Percentiles rank a stretch among this genome's conserved stretches.
These are phyloP conservation scores for Talaromyces liani DNA, from an alignment of 495 filamentous ascomycete genomes.

Conservation along the genomic window DNA sequence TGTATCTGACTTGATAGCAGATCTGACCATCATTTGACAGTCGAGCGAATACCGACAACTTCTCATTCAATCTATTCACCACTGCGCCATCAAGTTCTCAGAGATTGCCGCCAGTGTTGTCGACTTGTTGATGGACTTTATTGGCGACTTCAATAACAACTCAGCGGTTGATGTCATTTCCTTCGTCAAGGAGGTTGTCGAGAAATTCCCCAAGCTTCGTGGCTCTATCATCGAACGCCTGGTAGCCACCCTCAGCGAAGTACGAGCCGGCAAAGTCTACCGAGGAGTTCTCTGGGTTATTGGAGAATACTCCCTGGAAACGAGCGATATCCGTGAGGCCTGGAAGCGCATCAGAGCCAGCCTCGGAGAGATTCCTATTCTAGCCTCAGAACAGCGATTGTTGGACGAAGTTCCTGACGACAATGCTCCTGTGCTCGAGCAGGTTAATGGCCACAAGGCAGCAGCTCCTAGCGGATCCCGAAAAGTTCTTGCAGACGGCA, in stretches of 20 bases:
- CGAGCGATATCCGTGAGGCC: slow-evolving; percentile 88
- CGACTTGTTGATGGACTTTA: slow-evolving; percentile 98
- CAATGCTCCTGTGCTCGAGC: slow-evolving; percentile 55
- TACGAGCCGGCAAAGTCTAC: slow-evolving; percentile 95
- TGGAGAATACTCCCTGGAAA: slow-evolving; percentile 91
- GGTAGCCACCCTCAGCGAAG: slow-evolving; percentile 86
- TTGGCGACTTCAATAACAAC: slow-evolving; percentile 94
- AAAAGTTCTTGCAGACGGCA: slow-evolving; percentile 92
- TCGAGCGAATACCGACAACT: slow-evolving; percentile 95
- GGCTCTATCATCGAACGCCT: slow-evolving; percentile 79
- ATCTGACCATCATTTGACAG: slow-evolving; percentile 21
- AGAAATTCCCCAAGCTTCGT: slow-evolving; percentile 91
- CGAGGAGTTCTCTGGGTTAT: slow-evolving; percentile 96
- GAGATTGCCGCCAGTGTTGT: slow-evolving; percentile 97
- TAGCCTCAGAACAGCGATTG: slow-evolving; percentile 89
- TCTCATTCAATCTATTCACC: slow-evolving; percentile 94
- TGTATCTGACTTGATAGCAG: not conserved
- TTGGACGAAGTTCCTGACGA: slow-evolving; percentile 74
- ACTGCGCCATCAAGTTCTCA: slow-evolving; percentile 97
- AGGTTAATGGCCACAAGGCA: slow-evolving; percentile 75
- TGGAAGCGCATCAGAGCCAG: slow-evolving; percentile 95
- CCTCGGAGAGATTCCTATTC: slow-evolving; percentile 93
- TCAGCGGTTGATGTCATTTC: slow-evolving; percentile 96
- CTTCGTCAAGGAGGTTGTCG: slow-evolving; percentile 98
- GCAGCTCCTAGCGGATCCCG: slow-evolving; percentile 74